phyloP scores from a whole-genome alignment of 441 rosid species.

The Erysimum cheiri region DNA sequence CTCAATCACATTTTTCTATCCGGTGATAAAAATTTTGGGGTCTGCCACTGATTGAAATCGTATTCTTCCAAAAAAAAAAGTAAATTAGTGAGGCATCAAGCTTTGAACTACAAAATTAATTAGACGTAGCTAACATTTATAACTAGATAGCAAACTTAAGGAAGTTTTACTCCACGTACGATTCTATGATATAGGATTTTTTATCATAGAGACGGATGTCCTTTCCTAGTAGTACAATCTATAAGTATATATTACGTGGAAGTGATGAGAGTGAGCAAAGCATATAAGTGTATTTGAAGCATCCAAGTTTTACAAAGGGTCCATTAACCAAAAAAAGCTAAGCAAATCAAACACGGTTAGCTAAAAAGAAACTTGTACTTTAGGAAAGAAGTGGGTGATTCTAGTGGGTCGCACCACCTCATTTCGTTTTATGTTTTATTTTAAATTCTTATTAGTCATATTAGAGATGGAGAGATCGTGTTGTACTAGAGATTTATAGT shows the following conservation, averaged over 20 bases:
- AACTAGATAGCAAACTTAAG: neutral
- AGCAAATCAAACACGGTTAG: constrained; percentile 31
- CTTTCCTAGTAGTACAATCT: neutral
- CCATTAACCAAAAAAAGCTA: constrained; percentile 39
- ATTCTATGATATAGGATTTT: constrained; percentile 3
- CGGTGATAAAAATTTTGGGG: no score
- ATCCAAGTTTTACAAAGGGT: constrained; percentile 37
- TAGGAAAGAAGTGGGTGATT: constrained; percentile 37
- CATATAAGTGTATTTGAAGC: constrained; percentile 37
- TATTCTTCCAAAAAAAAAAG: neutral
- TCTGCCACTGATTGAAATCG: no score
- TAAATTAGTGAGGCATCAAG: neutral
- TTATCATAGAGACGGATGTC: neutral
- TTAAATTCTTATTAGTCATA: neutral
- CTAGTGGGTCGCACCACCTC: constrained; percentile 40
- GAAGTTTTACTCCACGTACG: neutral
- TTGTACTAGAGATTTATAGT: neutral
- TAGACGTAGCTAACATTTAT: neutral
- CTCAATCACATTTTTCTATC: no score
- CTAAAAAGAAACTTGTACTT: constrained; percentile 34
- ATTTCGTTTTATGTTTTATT: neutral
- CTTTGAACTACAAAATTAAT: neutral
- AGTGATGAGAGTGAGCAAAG: constrained; percentile 12
- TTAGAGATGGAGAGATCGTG: constrained; percentile 2
- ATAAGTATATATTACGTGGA: constrained; percentile 8